Evolutionary conservation across 257 asterid species (phyloP), one percentile per base, ranked within the genome.

Genomic region (Paulownia fortunei): DNA sequence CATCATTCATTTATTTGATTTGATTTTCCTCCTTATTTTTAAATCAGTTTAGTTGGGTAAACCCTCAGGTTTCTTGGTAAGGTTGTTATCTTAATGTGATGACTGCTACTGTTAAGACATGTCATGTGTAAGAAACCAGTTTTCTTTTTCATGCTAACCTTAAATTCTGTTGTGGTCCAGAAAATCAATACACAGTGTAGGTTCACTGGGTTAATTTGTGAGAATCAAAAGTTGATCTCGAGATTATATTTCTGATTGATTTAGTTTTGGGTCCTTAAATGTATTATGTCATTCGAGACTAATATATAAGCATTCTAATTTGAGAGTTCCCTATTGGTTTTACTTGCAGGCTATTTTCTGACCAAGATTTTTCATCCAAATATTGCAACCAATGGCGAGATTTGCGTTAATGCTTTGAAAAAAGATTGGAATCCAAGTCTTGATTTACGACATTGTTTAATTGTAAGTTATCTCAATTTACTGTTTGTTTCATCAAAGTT

Each of bases 361-460:
- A 91, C 97, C 73, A 89, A 89, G 86, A 91, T 91, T 49, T 91
- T 88, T 69, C 97, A 91, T 82, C 97, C 97, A 32, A 91, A 91
- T 76, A 88, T 91, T 74, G 89, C 93, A 39, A 72, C 89, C 63
- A 86, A 83, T 62, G 97, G 97, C 7, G 97, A 91, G 79, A 91
- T 91, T 41, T 91, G 97, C 73, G 95, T 91, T 56, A 91, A 91
- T 88, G 94, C 97, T 23, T 71, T 91, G 88, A 91, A 91, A 84
- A 89, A 72, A 76, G 97, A 91, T 79, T 91, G 97, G 97, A 91
- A 41, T 36, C 95, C 95, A 26, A 85, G 76, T 79, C 91, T 89
- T 81, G 97, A 93, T 73, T 62, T 91, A 84, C 84, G 97, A 0
- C 95, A 91, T 84, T 92, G 89, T 68, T 74, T 91, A 78, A 86